These are phyloP conservation scores for Akanthomyces dipterigenus DNA, from an alignment of 2,329 filamentous ascomycete genomes.

Conservation along the genomic window DNA sequence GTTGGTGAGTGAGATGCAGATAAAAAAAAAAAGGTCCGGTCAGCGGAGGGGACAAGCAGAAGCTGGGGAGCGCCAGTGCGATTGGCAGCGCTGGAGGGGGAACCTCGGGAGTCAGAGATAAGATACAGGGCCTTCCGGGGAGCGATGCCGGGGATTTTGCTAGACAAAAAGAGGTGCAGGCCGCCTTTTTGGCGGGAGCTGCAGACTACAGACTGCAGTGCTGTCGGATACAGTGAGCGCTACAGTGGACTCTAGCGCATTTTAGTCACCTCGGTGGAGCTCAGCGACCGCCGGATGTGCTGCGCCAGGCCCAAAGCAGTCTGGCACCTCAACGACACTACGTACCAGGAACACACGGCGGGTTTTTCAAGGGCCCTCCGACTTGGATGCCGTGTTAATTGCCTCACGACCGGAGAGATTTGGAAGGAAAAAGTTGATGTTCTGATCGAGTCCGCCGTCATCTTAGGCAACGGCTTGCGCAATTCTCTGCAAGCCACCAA, in stretches of 20 bases:
- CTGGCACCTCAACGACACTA: not conserved
- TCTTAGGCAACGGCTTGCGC: not conserved
- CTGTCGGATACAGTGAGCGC: too few relatives aligned
- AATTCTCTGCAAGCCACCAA: not conserved
- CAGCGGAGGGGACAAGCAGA: not conserved
- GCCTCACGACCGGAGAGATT: not conserved
- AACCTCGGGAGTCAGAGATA: constrained; percentile 9
- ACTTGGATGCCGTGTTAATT: not conserved
- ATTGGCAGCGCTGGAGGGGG: not conserved
- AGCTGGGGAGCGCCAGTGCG: not conserved
- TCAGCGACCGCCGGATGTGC: not conserved
- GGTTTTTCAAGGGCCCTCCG: not conserved
- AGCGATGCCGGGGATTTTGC: constrained; percentile 3
- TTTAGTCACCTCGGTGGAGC: not conserved
- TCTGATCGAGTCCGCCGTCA: not conserved
- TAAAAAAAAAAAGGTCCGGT: constrained; percentile 6
- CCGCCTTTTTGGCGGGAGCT: too few relatives aligned
- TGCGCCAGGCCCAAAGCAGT: not conserved
- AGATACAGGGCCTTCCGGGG: not conserved
- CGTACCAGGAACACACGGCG: not conserved
- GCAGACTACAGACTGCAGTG: too few relatives aligned
- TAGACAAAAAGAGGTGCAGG: not conserved
- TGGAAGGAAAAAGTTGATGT: not conserved
- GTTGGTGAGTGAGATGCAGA: constrained; percentile 5
- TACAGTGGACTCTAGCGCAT: not conserved